Base-by-base conservation (phyloP, 1,284 basidiomycete genomes). In the Marasmius sp. region DNA sequence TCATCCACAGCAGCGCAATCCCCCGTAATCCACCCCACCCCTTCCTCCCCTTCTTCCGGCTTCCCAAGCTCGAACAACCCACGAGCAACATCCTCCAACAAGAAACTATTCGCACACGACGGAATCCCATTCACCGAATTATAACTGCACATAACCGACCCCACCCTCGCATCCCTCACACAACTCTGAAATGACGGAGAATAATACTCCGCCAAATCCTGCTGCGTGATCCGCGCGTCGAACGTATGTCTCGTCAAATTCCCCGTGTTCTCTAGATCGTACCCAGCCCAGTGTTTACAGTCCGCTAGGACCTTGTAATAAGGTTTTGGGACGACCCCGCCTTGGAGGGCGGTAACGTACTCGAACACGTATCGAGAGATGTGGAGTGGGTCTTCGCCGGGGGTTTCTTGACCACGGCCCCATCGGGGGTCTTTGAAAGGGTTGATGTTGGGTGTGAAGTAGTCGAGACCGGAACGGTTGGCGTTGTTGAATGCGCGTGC, bases 401-500 rank as follows among this genome's bases (percentile, higher is more conserved):
- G 84, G 0, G 84, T 85, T 70, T 85, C 85, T 65, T 85, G 84
- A 6, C 84, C 84, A 55, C 84, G 76, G 12, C 85, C 84, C 84
- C 84, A 85, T n/a, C 84, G 81, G 61, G 84, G 84, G 65, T 85
- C 85, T 65, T 81, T 81, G 76, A 85, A 86, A 0, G 84, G 83
- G 65, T 85, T 86, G 66, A 85, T 85, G 39, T 85, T 85, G 2
- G 85, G 84, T 0, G 84, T 85, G 70, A 79, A 86, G 68, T 77
- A 85, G 68, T 85, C 81, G 37, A 85, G 71, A 0, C 84, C 84
- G 50, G 61, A 45, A 16, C 74, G 75, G 22, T 78, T 79, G 37
- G 67, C 74, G 58, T 86, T 85, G 69, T 81, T 82, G 74, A 85
- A 85, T 0, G 83, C 83, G 16, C 85, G 78, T 4, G 80, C 82